These are phyloP conservation scores for Pichia gijzeniarum DNA, from an alignment of 805 yeast genomes.

Conservation along the genomic window DNA sequence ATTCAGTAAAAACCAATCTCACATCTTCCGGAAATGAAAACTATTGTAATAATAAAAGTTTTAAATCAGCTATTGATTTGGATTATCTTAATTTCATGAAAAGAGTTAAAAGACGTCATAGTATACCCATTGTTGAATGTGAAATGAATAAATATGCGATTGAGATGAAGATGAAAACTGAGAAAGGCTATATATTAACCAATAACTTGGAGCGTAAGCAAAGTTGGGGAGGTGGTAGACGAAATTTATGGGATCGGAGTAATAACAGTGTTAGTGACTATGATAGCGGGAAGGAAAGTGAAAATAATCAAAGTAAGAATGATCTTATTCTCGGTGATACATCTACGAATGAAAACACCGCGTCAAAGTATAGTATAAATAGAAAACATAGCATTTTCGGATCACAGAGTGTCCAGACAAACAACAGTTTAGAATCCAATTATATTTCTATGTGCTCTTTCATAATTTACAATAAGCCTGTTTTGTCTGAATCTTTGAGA, in stretches of 20 bases:
- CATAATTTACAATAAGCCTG: slow-evolving; percentile 1
- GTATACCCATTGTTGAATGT: slow-evolving; percentile 32
- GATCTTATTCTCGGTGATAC: no score
- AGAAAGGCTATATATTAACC: slow-evolving; percentile 7
- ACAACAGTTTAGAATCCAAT: background rate
- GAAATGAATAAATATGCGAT: slow-evolving; percentile 31
- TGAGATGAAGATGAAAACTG: slow-evolving; percentile 15
- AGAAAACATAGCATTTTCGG: slow-evolving; percentile 8
- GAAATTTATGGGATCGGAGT: slow-evolving; percentile 2
- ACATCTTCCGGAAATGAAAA: background rate
- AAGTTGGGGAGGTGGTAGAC: slow-evolving; percentile 4
- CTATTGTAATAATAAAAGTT: no score
- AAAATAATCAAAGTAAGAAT: background rate
- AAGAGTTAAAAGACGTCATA: slow-evolving; percentile 31
- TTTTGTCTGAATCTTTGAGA: slow-evolving; percentile 7
- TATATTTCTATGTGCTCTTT: background rate
- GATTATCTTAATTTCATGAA: slow-evolving; percentile 19
- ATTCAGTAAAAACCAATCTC: slow-evolving; percentile 4
- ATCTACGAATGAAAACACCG: background rate
- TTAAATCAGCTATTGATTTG: slow-evolving; percentile 9
- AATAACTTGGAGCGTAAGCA: slow-evolving; percentile 15
- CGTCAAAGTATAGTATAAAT: background rate
- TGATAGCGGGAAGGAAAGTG: background rate
- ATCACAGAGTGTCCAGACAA: slow-evolving; percentile 3
- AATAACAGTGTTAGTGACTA: background rate